Percentiles rank a stretch among this genome's conserved stretches.
These are phyloP conservation scores for Hyaloperonospora arabidopsidis DNA, from an alignment of 352 stramenopile species.

Conservation along the genomic window DNA sequence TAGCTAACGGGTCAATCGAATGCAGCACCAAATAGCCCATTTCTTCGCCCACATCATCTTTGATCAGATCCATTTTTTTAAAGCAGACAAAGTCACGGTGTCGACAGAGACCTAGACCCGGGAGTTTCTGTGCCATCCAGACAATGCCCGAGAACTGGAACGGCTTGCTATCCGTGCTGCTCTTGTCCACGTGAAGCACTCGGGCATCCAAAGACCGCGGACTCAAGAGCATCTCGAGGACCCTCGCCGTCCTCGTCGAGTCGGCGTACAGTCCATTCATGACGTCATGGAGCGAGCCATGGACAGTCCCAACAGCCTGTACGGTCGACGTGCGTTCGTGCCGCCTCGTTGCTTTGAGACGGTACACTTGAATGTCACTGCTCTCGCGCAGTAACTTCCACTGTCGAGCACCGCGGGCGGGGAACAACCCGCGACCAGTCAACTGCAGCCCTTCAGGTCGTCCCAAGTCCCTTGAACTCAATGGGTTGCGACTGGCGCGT, in stretches of 20 bases:
- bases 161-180: constrained; percentile 43
- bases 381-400: constrained; percentile 66
- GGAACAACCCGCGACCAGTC: too few species aligned
- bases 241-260: constrained; percentile 52
- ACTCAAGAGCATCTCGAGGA: constrained; percentile 58
- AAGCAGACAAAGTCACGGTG: constrained; percentile 70
- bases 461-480: constrained; percentile 1
- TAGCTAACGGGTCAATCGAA: constrained; percentile 47
- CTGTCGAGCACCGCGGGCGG: constrained; percentile 14
- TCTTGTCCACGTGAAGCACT: constrained; percentile 66
- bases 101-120: constrained; percentile 45
- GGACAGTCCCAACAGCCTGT: constrained; percentile 51
- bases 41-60: constrained; percentile 53
- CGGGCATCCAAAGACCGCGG: constrained; percentile 42
- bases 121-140: constrained; percentile 55
- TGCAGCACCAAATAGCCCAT: constrained; percentile 63
- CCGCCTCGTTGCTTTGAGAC: constrained; percentile 25
- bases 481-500: constrained; percentile 11
- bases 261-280: constrained; percentile 77
- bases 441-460: too few species aligned
- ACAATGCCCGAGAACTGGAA: constrained; percentile 73
- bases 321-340: constrained; percentile 42
- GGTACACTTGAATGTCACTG: constrained; percentile 55
- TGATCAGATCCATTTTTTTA: constrained; percentile 65
- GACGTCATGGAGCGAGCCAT: constrained; percentile 55